Evolutionary conservation across 106 monocot genomes (phyloP), one percentile per base, ranked within the genome.

Genomic region (Dendrobium huoshanense): DNA sequence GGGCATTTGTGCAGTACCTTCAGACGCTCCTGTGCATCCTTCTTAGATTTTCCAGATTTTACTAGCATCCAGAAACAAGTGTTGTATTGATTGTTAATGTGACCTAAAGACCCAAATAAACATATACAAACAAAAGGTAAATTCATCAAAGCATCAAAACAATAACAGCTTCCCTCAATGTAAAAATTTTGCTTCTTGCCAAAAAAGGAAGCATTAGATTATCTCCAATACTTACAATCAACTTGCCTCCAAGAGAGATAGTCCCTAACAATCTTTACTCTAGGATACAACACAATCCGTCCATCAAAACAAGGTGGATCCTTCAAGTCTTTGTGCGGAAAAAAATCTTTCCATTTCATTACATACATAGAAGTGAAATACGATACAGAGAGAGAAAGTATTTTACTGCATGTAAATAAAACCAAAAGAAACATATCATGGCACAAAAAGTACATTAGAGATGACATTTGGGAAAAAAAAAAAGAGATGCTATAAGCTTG

Each of bases 11-110:
- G 40, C 44, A 42, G 24, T 55, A 94, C 96, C 94, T 92, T 92
- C 33, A 97, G 73, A 79, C 75, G 75, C 43, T 90, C 80, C 55
- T 94, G 96, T 65, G 96, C 96, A 83, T 97, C 87, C 55, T 45
- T 87, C 75, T 86, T 83, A 44, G 84, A 79, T 84, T 85, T 92
- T 37, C 96, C 96, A 49, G 96, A 96, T 48, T 97, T 94, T 27
- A 97, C 90, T 67, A 97, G 79, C 94, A 89, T 90, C 96, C 96
- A 97, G 70, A 94, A 97, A 77, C 96, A 94, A 27, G 94, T 97
- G 78, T 97, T 97, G 81, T 92, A 97, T 56, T 94, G 96, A 81
- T 97, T 97, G 80, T 94, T 97, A 45, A 97, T 91, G 74, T 97
- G 96, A 81, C 96, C 96, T 97, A 47, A 79, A 83, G 79, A 79